Base-by-base conservation (phyloP, 108 stramenopile species). In the Tribonema minus region DNA sequence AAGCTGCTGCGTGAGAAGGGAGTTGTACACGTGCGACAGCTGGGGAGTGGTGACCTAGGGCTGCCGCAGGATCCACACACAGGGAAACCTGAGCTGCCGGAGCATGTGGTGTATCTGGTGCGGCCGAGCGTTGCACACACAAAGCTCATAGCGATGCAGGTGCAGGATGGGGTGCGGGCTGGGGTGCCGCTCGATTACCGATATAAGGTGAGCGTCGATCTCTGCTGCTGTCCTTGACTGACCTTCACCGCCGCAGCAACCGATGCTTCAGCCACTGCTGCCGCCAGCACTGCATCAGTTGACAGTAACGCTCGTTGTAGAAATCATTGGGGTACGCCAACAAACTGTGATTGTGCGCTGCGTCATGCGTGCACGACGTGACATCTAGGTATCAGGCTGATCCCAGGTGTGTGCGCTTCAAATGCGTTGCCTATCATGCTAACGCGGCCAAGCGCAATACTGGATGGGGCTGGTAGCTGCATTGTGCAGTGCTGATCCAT, bases 1-100 rank as follows among this genome's bases (percentile, higher is more conserved):
- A 76, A 76, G 74, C 64, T 76, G 25, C 32, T 76, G 46, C 32
- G 58, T 3, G 74, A 76, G 41, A 76, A 67, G 41, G 74, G 74
- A 5, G 74, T 76, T 0, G 64, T 61, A 4, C 39, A 67, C 65
- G 61, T 76, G 5, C 64, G 74, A 1, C 64, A 76, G 74, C 74
- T 76, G 34, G 46, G 15, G 15, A 34, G 74, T 0, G 66, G 65
- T 40, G 74, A 76, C 35, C 74, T 76, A 12, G 74, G 74, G 5
- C 64, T 31, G 28, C 62, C 62, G 9, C 29, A 37, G 32, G 74
- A 76, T 9, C 30, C 40, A n/a, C n/a, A n/a, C 23, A 67, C 34
- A 23, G 74, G 74, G 32, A 30, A 25, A 3, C 31, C 12, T 4
- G 32, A 35, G 4, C 64, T 58, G 54, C 74, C 74, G 38, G 74